Base-by-base conservation (phyloP, 1,139 yeast genomes). In the Saccharomyces hybrid region DNA sequence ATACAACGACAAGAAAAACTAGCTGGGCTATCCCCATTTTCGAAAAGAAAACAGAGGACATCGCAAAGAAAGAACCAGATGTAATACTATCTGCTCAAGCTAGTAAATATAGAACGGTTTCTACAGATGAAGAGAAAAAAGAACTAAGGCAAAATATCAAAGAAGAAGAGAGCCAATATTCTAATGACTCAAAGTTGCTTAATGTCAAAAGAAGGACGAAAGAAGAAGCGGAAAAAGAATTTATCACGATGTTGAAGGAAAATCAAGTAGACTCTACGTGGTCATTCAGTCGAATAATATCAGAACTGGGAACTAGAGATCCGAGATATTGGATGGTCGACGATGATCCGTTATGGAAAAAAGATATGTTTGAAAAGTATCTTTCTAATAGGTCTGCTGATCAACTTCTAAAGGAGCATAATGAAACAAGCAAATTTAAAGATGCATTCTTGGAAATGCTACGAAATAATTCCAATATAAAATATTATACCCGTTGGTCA, bases 21-120 rank as follows among this genome's bases (percentile, higher is more conserved):
- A 83, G 86, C 0, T 91, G 97, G 97, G 88, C 84, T 27, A 69
- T 79, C 25, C 97, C 97, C 0, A 74, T 66, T 0, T 84, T 73
- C 25, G 68, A 73, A 3, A 58, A 57, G 7, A 44, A 49, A 14
- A 34, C 54, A 25, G 31, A 20, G 13, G 5, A 6, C 42, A 38
- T 16, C 25, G 46, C 20, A 20, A 53, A 41, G 25, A 46, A 42
- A 31, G 34, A 69, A 42, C 60, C 64, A 7, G 44, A 26, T 7
- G 25, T 23, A 41, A 14, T 20, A 20, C 6, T 41, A 6, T 28
- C 9, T 51, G 50, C 27, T 56, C 57, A 4, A 57, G 56, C 30
- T 50, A 51, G 16, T 56, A 48, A 44, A 1, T 48, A 52, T 31
- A 41, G 47, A 23, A 53, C 49, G 14, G 50, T 8, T 20, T 7